phyloP scores from a whole-genome alignment of 1,284 basidiomycete species.

The Cutaneotrichosporon curvatum region DNA sequence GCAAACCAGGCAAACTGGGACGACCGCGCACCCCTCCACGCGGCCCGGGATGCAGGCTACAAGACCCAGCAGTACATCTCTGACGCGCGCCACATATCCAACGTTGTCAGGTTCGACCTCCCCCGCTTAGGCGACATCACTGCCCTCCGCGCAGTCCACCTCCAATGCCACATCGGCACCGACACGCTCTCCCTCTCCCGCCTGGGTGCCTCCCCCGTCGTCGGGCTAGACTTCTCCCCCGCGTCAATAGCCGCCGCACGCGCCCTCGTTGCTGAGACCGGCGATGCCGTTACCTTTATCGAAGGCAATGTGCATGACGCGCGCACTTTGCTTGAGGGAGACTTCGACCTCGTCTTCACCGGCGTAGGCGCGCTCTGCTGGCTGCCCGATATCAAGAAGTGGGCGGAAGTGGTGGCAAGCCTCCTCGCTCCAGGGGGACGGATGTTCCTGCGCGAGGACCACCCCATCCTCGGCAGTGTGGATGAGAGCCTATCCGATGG shows the following conservation, averaged over 20 bases:
- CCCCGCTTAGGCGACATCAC: conserved; percentile 1
- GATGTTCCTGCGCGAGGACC: conserved; percentile 6
- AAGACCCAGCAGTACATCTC: not conserved
- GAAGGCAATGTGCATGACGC: conserved; percentile 5
- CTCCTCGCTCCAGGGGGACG: conserved; percentile 3
- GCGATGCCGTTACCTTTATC: conserved; percentile 1
- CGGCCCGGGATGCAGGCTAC: not conserved
- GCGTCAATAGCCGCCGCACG: not conserved
- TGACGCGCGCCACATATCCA: conserved; percentile 1
- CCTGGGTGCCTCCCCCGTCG: conserved; percentile 1
- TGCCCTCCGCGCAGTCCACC: conserved; percentile 1
- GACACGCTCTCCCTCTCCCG: conserved; percentile 8
- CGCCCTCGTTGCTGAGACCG: not conserved
- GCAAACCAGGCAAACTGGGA: conserved; percentile 8
- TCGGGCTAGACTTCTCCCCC: conserved; percentile 1
- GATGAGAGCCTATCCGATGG: conserved; percentile 2
- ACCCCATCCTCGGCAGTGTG: conserved; percentile 2
- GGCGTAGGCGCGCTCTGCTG: conserved; percentile 9
- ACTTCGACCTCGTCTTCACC: conserved; percentile 7
- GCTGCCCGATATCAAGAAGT: conserved; percentile 2
- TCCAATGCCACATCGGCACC: conserved; percentile 9
- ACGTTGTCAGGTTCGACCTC: conserved; percentile 5
- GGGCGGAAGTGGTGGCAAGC: not conserved
- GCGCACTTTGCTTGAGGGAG: not conserved
- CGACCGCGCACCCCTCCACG: conserved; percentile 6